Evolutionary conservation across 2,329 filamentous ascomycete genomes (phyloP).

Genomic region (Xylaria sp.): DNA sequence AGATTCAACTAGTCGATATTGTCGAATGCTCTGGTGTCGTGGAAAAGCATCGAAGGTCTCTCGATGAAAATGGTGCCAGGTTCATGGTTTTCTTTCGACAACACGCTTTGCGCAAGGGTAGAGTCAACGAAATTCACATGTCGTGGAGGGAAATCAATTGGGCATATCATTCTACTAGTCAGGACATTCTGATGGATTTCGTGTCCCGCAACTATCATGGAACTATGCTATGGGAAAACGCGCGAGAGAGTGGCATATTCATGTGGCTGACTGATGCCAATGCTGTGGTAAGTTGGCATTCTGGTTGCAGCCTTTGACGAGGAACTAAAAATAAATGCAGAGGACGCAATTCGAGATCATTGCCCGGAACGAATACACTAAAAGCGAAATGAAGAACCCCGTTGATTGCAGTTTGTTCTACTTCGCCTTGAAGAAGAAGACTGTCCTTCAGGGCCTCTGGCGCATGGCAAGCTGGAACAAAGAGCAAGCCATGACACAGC

Average conservation of each 20-base stretch:
- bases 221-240: conserved; percentile 84
- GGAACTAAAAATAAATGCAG: conserved; percentile 54
- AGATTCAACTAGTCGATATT: conserved; percentile 86
- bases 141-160: conserved; percentile 85
- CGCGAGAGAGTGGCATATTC: conserved; percentile 87
- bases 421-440: conserved; percentile 89
- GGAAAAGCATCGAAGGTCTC: conserved; percentile 85
- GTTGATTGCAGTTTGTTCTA: conserved; percentile 93
- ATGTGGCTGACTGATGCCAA: conserved; percentile 89
- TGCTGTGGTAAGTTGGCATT: conserved; percentile 71
- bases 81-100: conserved; percentile 91
- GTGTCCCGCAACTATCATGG: conserved; percentile 83
- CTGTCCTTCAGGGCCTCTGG: conserved; percentile 90
- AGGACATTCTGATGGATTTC: conserved; percentile 89
- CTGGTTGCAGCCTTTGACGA: neutral
- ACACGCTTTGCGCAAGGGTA: conserved; percentile 75
- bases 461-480: conserved; percentile 90
- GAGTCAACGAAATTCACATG: conserved; percentile 73
- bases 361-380: conserved; percentile 92
- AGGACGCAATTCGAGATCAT: conserved; percentile 86
- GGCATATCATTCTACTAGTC: conserved; percentile 85
- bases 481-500: conserved; percentile 84
- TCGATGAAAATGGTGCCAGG: conserved; percentile 89
- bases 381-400: conserved; percentile 86
- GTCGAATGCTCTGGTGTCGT: conserved; percentile 86